Base-by-base conservation (phyloP, 176 grass and related monocot genomes). In the Aegilops speltoides region DNA sequence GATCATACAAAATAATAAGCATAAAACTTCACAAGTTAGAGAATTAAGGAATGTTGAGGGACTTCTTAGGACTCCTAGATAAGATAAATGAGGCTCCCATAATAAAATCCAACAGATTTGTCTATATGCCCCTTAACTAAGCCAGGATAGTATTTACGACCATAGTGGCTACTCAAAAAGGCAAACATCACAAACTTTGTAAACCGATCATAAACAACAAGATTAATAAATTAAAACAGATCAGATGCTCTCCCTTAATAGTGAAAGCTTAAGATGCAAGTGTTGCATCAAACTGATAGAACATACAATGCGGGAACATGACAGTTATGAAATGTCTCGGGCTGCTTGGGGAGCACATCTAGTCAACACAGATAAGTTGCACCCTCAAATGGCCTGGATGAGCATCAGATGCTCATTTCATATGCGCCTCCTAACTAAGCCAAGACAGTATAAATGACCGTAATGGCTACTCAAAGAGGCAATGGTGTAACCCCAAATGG, bases 391-490 rank as follows among this genome's bases (percentile, higher is more conserved):
- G 38, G 78, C 69, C 82, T 20, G 23, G 62, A 43, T 56, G 69
- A 46, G 32, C 83, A 54, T 64, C 6, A 81, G 8, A 77, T 78
- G 64, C 78, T 41, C 77, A 85, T 85, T 43, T 7, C 4, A 32
- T 92, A 63, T 92, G 48, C 0, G 81, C 88, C 91, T 87, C 84
- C 71, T 90, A 90, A 93, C 91, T 93, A 93, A 85, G 79, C 88
- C 88, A 90, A 87, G 22, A 90, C 68, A 81, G 85, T 82, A 93
- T 29, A 45, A 4, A 71, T 1, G 37, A 82, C 88, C 32, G 63
- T 78, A 81, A 84, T 73, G 71, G 88, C 77, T 81, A 87, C 88
- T 90, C 91, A 89, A 79, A 87, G 87, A 87, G 91, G 91, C 87
- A 73, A 64, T 7, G 6, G 24, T 24, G n/a, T 65, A 26, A 0